Base-by-base conservation (phyloP, 441 rosid species). In the Erodium trifolium region DNA sequence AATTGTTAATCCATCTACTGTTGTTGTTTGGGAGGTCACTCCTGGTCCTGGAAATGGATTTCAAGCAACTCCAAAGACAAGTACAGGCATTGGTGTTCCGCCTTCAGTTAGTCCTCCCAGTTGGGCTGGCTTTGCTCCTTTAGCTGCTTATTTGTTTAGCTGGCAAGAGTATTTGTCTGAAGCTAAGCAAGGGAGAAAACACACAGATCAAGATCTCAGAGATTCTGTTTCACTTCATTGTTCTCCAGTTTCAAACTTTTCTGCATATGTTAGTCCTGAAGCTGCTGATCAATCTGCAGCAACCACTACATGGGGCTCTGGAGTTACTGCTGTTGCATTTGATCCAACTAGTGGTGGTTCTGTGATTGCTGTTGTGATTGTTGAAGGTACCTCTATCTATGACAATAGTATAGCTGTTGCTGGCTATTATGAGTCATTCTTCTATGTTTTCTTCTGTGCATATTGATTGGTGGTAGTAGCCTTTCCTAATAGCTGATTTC, bases 251-350 rank as follows among this genome's bases (percentile, higher is more conserved):
- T 95, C 99, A 70, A 95, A 95, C 82, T 95, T 95, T 80, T 92
- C 99, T 78, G 98, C 97, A 5, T 95, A 95, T 73, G 98, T 95
- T 77, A 95, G 93, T 82, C 99, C 98, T 66, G 99, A 95, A 84
- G 93, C 98, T 78, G 99, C 99, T 64, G 87, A 90, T 59, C 97
- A 89, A 74, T 90, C 99, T 72, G 97, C 96, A 37, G 97, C 99
- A 78, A 90, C 99, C 67, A 94, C 99, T 65, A 95, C 98, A 59
- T 95, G 99, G 99, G 99, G 99, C 53, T 92, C 99, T 78, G 97
- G 98, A 70, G 99, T 95, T 70, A 95, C 97, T 71, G 99, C 99
- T 49, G 95, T 95, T 83, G 95, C 98, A 73, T 95, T 95, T 83
- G 99, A 95, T 89, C 98, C 99, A 63, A 92, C 98, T 72, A 82